phyloP scores from a whole-genome alignment of 2,329 filamentous ascomycete genomes.

The Trichoderma gracile region DNA sequence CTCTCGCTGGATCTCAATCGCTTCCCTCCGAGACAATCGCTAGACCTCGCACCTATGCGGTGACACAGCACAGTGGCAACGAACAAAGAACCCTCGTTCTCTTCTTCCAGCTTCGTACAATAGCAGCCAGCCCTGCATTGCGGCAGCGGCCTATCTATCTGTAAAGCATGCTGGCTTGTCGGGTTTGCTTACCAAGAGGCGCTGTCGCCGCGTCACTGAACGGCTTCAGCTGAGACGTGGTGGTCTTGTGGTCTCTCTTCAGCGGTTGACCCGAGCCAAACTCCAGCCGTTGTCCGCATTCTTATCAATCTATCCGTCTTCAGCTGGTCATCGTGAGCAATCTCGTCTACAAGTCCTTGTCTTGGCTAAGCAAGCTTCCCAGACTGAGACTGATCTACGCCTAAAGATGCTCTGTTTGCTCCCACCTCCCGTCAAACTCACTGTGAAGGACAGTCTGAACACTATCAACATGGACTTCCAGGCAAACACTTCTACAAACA shows the following conservation, averaged over 20 bases:
- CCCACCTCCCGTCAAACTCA: not conserved
- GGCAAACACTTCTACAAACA: not conserved
- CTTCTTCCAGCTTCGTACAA: not conserved
- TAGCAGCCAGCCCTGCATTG: not conserved
- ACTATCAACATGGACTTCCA: not conserved
- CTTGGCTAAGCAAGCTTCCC: not conserved
- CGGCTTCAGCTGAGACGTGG: not conserved
- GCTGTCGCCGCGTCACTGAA: not conserved
- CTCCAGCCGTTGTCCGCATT: not conserved
- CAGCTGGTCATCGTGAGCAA: not conserved
- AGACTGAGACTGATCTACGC: not conserved
- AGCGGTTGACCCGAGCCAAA: not conserved
- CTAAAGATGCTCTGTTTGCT: conserved; percentile 10
- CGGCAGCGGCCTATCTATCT: not conserved
- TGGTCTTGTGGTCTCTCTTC: not conserved
- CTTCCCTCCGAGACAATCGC: conserved; percentile 24
- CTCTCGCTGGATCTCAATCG: conserved; percentile 8
- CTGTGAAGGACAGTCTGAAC: not conserved
- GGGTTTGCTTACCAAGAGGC: not conserved
- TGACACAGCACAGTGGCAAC: conserved; percentile 3
- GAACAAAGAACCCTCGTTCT: not conserved
- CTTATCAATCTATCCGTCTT: not conserved
- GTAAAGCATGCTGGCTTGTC: not conserved
- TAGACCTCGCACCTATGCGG: conserved; percentile 1
- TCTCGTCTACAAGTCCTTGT: not conserved